Conservation (phyloP, 352 stramenopile genomes). For the Pythium scleroteichum region DNA sequence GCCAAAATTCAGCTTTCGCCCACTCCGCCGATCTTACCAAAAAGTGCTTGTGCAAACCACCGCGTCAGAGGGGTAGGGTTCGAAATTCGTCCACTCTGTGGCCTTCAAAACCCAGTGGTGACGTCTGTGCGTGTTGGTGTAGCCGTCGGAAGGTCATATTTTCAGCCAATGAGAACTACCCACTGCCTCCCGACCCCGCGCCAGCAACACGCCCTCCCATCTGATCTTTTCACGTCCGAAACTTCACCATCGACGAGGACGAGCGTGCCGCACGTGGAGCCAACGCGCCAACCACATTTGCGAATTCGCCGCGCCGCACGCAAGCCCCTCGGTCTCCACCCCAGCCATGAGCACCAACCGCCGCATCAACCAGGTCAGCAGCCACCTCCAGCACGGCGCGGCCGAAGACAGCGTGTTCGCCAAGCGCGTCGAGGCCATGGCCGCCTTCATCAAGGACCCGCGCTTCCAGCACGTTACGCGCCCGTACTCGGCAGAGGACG, state of each 20-base stretch:
- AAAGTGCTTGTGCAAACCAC: slow-evolving; percentile 28
- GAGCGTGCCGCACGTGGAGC: not conserved
- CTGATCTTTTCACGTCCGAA: slow-evolving; percentile 38
- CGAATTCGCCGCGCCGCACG: slow-evolving; percentile 20
- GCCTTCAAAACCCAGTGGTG: slow-evolving; percentile 39
- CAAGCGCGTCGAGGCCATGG: slow-evolving; percentile 73
- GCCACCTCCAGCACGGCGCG: slow-evolving; percentile 46
- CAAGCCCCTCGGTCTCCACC: not conserved
- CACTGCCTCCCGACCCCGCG: slow-evolving; percentile 7
- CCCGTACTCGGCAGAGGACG: slow-evolving; percentile 77
- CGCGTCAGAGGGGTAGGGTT: slow-evolving; percentile 28
- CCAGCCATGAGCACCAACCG: slow-evolving; percentile 59
- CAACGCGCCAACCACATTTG: slow-evolving; percentile 22
- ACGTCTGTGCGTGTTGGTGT: slow-evolving; percentile 54
- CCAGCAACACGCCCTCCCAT: slow-evolving; percentile 11
- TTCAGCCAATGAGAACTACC: slow-evolving; percentile 29
- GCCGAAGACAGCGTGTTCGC: slow-evolving; percentile 63
- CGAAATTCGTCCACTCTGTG: not conserved
- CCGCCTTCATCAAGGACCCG: slow-evolving; percentile 68
- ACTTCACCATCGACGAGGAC: slow-evolving; percentile 27
- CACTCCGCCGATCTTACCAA: not conserved
- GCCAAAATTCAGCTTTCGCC: not conserved
- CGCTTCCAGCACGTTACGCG: slow-evolving; percentile 83
- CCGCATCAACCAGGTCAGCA: slow-evolving; percentile 75
- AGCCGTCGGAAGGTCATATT: slow-evolving; percentile 17